Base-by-base conservation (phyloP, 441 rosid species). In the Euphorbia celastroides region DNA sequence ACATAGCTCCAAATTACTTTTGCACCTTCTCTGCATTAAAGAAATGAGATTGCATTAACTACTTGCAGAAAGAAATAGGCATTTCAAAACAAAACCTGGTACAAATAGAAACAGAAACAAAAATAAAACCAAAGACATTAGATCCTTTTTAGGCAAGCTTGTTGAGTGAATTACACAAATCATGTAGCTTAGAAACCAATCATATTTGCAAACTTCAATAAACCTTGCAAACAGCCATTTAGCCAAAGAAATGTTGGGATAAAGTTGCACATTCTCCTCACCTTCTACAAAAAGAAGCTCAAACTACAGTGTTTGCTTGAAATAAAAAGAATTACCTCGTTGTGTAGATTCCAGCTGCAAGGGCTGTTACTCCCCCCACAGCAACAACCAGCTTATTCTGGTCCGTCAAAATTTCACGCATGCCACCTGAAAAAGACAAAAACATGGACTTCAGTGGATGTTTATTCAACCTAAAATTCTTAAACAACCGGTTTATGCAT, bases 1-100 rank as follows among this genome's bases (percentile, higher is more conserved):
- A 94, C 94, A 17, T 94, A 92, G 73, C 99, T 84, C 99, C 99
- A 94, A n/a, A 92, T 78, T 72, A 94, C 99, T 77, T 74, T 88
- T 38, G 99, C 99, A 48, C 99, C 98, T 89, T 89, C 98, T 75
- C 98, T 94, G 84, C 66, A 77, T 68, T 57, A 65, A 22, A 70
- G 28, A 66, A 56, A 62, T 19, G 7, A 59, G 60, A 70, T 3
- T 38, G 7, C 14, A 41, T 44, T 20, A 69, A n/a, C n/a, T n/a
- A 73, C 32, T 61, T 8, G 19, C 19, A 46, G 16, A n/a, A n/a
- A 60, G 8, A 30, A 64, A 25, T 28, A 64, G 11, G 32, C 30
- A 30, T 17, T 20, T 8, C n/a, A 0, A 31, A 46, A 50, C 2
- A 13, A 30, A 50, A 19, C 26, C 19, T n/a, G 52, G 42, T 5